phyloP scores from a whole-genome alignment of 306 rosid species.

The Cucumis cinereus region DNA sequence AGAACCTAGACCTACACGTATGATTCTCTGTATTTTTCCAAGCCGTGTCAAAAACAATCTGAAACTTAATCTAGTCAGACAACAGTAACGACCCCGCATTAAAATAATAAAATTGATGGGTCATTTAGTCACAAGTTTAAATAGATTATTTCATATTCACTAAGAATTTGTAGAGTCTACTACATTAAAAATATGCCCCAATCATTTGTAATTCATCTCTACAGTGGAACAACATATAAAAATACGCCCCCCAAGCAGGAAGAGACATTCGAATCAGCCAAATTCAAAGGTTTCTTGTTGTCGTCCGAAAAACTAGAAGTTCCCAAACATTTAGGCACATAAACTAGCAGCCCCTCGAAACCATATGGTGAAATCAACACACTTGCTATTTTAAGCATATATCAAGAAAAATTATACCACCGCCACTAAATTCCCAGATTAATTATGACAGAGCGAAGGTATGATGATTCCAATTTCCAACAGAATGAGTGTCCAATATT shows the following conservation, averaged over 20 bases:
- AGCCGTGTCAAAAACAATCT: background rate
- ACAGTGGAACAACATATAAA: background rate
- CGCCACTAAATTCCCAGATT: background rate
- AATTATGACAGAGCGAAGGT: background rate
- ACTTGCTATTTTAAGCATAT: background rate
- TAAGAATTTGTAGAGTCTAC: background rate
- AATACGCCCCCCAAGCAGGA: background rate
- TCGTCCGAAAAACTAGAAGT: background rate
- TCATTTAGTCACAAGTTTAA: background rate
- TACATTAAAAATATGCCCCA: background rate
- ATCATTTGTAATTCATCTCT: background rate
- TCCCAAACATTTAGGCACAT: background rate
- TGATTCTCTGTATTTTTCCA: background rate
- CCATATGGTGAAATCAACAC: background rate
- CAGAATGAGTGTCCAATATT: background rate
- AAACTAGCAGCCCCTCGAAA: background rate
- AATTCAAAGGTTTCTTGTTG: background rate
- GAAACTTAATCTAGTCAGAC: background rate
- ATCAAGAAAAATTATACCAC: background rate
- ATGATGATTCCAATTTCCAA: background rate
- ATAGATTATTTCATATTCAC: background rate
- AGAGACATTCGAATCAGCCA: background rate
- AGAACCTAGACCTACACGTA: background rate
- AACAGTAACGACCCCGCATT: background rate
- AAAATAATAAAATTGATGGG: background rate